phyloP scores from a whole-genome alignment of 1,284 basidiomycete genomes.

The Cystobasidium sp. region DNA sequence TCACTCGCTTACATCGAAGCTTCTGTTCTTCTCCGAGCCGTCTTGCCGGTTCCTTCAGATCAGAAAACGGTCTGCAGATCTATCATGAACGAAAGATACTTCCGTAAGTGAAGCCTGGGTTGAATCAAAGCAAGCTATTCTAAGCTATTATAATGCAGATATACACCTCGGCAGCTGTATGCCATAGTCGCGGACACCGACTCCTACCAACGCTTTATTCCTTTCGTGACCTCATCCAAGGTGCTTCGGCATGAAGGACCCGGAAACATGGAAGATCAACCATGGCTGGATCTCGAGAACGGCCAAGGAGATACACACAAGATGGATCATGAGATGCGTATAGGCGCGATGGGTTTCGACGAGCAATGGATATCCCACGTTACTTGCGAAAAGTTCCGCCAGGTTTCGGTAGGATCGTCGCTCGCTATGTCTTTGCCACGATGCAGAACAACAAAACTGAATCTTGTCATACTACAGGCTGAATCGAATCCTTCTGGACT shows the following conservation, averaged over 20 bases:
- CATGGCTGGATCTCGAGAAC: slow-evolving; percentile 44
- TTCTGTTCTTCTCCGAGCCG: slow-evolving; percentile 2
- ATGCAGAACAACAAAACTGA: not conserved
- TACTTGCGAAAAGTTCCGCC: slow-evolving; percentile 73
- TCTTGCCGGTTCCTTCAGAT: slow-evolving; percentile 27
- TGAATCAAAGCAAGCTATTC: not conserved
- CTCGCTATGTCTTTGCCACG: slow-evolving; percentile 7
- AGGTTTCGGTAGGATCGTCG: slow-evolving; percentile 69
- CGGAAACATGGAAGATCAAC: slow-evolving; percentile 23
- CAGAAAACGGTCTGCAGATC: slow-evolving; percentile 56
- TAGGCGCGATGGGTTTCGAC: slow-evolving; percentile 83
- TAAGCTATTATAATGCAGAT: slow-evolving; percentile 60
- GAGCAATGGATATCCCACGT: slow-evolving; percentile 89
- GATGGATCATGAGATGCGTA: slow-evolving; percentile 82
- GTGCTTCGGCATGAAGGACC: slow-evolving; percentile 57
- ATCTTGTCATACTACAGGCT: slow-evolving; percentile 63
- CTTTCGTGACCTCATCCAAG: slow-evolving; percentile 80
- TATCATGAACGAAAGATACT: slow-evolving; percentile 72
- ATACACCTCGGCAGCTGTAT: slow-evolving; percentile 77
- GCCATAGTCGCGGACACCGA: slow-evolving; percentile 82
- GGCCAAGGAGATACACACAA: slow-evolving; percentile 58
- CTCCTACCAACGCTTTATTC: slow-evolving; percentile 83
- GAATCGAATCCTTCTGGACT: slow-evolving; percentile 80
- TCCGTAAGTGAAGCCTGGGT: slow-evolving; percentile 66
- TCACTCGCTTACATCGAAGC: not conserved